Base-by-base conservation (phyloP, 2,329 filamentous ascomycete species). In the Zasmidium cellare region DNA sequence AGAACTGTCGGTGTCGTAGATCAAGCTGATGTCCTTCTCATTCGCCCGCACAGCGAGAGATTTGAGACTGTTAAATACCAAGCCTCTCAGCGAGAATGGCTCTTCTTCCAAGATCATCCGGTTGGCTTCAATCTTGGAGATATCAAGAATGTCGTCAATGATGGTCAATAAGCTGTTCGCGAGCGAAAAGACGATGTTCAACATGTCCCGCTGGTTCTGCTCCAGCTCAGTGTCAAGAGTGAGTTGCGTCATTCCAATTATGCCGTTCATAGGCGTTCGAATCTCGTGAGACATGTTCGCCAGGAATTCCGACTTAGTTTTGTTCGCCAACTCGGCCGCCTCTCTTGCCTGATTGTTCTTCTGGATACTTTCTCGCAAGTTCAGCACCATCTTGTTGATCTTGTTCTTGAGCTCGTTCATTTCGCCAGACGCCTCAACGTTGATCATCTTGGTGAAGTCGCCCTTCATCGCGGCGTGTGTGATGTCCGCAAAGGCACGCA, bases 281-380 rank as follows among this genome's bases (percentile, higher is more conserved):
- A 97, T 97, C 76, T 97, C 93, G 83, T 97, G 93, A 47, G 91
- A 96, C 93, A 97, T 97, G 74, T 99, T 99, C 59, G 94, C 94
- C 59, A 99, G 80, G 80, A 99, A 99, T 72, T 97, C 94, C 9
- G 93, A 97, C 73, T 99, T 99, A 45, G 93, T 97, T 77, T 96
- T 93, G 80, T 97, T 97, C 63, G 94, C 94, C 72, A 97, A 80
- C 74, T 99, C 94, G 69, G 94, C 94, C 48, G 93, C 92, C 76
- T 97, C 93, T 75, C 94, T 89, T 57, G 94, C 94, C 65, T 92
- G 91, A 2, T 92, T 97, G 74, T 97, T 99, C 73, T 92, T 87
- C 74, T 97, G 92, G 66, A 99, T 97, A 81, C 90, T 96, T 76
- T 97, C 94, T 66, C 93, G 83, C 62, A 99, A 79, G 72, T 96